phyloP scores from a whole-genome alignment of 139 green algal species.

The Chlorella sp. region DNA sequence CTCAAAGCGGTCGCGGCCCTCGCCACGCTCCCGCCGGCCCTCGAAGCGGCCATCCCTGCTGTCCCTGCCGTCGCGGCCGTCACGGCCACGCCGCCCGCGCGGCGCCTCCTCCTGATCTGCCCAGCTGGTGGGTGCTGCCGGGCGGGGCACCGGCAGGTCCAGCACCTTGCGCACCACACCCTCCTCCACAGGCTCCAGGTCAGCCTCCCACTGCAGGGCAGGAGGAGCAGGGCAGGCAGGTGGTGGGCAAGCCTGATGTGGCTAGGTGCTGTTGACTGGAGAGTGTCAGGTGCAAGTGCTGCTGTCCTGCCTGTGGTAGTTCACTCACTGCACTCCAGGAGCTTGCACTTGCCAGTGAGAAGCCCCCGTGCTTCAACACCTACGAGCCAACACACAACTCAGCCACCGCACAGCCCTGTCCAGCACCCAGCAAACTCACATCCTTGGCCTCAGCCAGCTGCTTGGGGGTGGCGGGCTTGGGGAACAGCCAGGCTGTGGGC shows the following conservation, averaged over 20 bases:
- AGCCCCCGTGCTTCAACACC: too few relatives aligned
- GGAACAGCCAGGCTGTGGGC: background rate
- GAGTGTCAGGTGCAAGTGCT: too few relatives aligned
- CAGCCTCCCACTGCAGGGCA: constrained; percentile 17
- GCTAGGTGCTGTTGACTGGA: too few relatives aligned
- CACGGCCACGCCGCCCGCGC: background rate
- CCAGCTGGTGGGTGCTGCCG: background rate
- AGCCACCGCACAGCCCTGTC: too few relatives aligned
- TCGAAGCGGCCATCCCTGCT: background rate
- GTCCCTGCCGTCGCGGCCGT: too few relatives aligned
- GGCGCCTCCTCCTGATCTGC: background rate
- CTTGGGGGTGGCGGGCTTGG: background rate
- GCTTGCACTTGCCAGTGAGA: too few relatives aligned
- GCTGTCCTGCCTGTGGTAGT: too few relatives aligned
- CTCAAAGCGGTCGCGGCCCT: background rate
- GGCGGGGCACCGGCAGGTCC: background rate
- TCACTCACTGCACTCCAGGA: too few relatives aligned
- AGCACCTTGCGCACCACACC: background rate
- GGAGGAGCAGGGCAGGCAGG: too few relatives aligned
- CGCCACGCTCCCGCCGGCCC: background rate
- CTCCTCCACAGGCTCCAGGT: constrained; percentile 6
- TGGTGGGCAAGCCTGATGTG: too few relatives aligned
- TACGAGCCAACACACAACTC: background rate
- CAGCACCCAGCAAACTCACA: too few relatives aligned
- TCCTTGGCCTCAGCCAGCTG: background rate